Evolutionary conservation across 495 filamentous ascomycete species (phyloP).

Genomic region (Penicillium argentinense): DNA sequence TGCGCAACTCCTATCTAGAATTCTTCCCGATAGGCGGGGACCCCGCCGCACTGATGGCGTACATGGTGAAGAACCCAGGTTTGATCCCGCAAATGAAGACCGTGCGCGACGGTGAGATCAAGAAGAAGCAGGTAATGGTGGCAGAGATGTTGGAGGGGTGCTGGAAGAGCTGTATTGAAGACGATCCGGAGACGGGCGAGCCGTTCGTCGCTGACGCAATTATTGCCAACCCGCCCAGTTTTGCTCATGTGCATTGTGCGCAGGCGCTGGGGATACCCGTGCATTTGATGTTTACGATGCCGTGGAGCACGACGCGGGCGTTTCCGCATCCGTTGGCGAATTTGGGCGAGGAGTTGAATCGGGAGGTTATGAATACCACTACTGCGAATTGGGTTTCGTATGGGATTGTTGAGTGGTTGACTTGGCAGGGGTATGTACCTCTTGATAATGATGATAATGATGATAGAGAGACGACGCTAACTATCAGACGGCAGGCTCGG

Average conservation of each 20-base stretch:
- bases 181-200: conserved; percentile 12
- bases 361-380: conserved; percentile 40
- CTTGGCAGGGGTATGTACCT: conserved; percentile 65
- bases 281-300: conserved; percentile 69
- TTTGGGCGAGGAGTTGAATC: conserved; percentile 29
- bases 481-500: conserved; percentile 55
- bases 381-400: conserved; percentile 61
- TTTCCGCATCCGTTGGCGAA: conserved; percentile 61
- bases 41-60: conserved; percentile 59
- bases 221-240: conserved; percentile 66
- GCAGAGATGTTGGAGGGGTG: conserved; percentile 56
- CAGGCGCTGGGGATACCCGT: conserved; percentile 60
- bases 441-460: no score
- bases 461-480: no score
- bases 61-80: conserved; percentile 52
- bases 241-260: conserved; percentile 66
- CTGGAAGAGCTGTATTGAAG: conserved; percentile 33
- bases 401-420: conserved; percentile 61
- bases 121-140: conserved; percentile 41
- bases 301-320: conserved; percentile 53
- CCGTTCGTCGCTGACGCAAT: conserved; percentile 68
- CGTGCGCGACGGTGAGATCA: conserved; percentile 40
- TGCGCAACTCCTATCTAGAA: conserved; percentile 49
- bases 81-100: conserved; percentile 43
- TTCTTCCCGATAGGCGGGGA: conserved; percentile 61